Conservation (phyloP, 306 rosid species). For the Morella rubra region DNA sequence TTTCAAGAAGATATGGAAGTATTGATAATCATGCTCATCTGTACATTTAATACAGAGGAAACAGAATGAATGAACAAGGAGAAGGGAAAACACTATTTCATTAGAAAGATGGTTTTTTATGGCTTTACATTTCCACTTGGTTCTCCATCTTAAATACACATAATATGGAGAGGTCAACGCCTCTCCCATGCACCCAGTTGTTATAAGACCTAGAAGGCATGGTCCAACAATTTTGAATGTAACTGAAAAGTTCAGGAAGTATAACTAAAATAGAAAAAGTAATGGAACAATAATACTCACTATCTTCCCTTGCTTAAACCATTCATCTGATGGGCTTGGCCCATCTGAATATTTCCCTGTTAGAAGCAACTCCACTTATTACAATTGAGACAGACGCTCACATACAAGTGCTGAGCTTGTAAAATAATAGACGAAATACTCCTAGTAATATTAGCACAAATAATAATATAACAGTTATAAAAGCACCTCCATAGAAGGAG, state of each 20-base stretch:
- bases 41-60: too few species aligned
- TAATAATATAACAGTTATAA: too few species aligned
- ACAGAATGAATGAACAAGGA: too few species aligned
- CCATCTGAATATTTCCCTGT: conserved; percentile 85
- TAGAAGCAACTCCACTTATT: conserved; percentile 20
- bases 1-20: too few species aligned
- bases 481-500: too few species aligned
- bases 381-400: conserved; percentile 5
- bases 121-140: too few species aligned
- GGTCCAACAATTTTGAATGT: not conserved
- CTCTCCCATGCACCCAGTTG: not conserved
- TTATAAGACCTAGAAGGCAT: not conserved
- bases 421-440: too few species aligned
- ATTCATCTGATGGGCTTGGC: conserved; percentile 78
- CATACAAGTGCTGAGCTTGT: not conserved
- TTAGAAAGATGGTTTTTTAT: too few species aligned
- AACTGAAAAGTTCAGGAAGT: not conserved
- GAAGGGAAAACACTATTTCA: too few species aligned
- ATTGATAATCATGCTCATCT: too few species aligned
- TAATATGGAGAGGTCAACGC: not conserved
- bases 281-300: conserved; percentile 31
- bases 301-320: conserved; percentile 82
- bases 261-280: not conserved
- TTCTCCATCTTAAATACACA: too few species aligned
- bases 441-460: too few species aligned